Conservation (phyloP, 257 asterid species). For the Asclepias syriaca region DNA sequence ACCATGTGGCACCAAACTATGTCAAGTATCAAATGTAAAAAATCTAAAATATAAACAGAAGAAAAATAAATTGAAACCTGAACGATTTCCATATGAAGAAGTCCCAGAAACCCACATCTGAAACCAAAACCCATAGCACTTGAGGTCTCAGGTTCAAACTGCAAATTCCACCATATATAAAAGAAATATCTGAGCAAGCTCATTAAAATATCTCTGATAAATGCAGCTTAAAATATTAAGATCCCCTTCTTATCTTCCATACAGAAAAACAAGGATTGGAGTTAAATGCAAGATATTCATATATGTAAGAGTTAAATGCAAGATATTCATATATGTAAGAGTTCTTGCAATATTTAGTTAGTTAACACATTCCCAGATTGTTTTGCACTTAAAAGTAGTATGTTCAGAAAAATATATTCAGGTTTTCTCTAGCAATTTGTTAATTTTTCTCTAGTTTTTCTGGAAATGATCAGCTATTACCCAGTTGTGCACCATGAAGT, state of each 20-base stretch:
- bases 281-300: neutral
- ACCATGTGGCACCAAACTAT: constrained; percentile 10
- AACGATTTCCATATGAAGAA: constrained; percentile 98
- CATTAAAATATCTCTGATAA: neutral
- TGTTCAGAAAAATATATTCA: neutral
- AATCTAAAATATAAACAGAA: constrained; percentile 13
- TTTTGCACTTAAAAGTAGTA: neutral
- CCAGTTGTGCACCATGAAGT: no score
- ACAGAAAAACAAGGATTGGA: neutral
- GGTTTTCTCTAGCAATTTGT: neutral
- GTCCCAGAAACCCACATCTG: constrained; percentile 97
- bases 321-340: neutral
- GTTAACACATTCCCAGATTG: neutral
- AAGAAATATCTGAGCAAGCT: neutral
- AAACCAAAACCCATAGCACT: constrained; percentile 99
- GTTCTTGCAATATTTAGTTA: neutral
- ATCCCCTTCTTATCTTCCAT: neutral
- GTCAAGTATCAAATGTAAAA: constrained; percentile 13
- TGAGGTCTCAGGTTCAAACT: constrained; percentile 97
- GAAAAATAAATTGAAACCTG: constrained; percentile 53
- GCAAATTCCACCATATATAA: constrained; percentile 12
- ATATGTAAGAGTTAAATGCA: neutral
- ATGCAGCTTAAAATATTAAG: neutral
- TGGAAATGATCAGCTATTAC: no score
- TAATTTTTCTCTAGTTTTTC: no score